phyloP scores from a whole-genome alignment of 768 basidiomycete genomes.

The Agrocybe pediades region DNA sequence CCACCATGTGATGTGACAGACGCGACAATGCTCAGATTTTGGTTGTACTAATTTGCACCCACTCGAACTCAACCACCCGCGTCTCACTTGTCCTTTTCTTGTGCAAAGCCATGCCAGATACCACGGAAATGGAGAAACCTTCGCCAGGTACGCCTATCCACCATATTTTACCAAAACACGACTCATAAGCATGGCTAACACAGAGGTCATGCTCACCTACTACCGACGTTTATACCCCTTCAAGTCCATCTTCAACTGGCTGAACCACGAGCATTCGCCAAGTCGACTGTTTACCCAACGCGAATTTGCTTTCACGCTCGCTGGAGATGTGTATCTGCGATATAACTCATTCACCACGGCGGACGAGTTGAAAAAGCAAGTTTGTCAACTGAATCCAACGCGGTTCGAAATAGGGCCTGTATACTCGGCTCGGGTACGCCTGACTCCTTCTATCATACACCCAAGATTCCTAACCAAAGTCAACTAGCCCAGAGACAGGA shows the following conservation, averaged over 20 bases:
- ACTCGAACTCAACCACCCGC: neutral
- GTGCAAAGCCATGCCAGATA: neutral
- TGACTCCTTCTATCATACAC: neutral
- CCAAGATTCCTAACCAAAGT: neutral
- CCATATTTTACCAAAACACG: neutral
- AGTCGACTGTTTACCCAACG: slow-evolving; percentile 86
- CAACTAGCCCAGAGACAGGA: slow-evolving; percentile 85
- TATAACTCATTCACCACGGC: slow-evolving; percentile 87
- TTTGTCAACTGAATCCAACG: slow-evolving; percentile 80
- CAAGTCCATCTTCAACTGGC: slow-evolving; percentile 91
- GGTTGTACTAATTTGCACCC: neutral
- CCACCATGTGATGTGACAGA: slow-evolving; percentile 20
- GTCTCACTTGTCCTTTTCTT: neutral
- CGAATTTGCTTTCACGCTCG: slow-evolving; percentile 94
- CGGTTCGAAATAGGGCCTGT: slow-evolving; percentile 98
- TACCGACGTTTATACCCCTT: slow-evolving; percentile 94
- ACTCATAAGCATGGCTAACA: neutral
- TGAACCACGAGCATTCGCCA: slow-evolving; percentile 87
- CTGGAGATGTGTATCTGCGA: slow-evolving; percentile 89
- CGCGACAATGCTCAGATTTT: slow-evolving; percentile 12
- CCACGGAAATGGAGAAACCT: slow-evolving; percentile 4
- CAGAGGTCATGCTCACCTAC: slow-evolving; percentile 62
- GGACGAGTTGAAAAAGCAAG: slow-evolving; percentile 92
- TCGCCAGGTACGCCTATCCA: slow-evolving; percentile 21
- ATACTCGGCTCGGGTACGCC: slow-evolving; percentile 80